Conservation (phyloP, 768 basidiomycete species). For the Boletus rex-veris region DNA sequence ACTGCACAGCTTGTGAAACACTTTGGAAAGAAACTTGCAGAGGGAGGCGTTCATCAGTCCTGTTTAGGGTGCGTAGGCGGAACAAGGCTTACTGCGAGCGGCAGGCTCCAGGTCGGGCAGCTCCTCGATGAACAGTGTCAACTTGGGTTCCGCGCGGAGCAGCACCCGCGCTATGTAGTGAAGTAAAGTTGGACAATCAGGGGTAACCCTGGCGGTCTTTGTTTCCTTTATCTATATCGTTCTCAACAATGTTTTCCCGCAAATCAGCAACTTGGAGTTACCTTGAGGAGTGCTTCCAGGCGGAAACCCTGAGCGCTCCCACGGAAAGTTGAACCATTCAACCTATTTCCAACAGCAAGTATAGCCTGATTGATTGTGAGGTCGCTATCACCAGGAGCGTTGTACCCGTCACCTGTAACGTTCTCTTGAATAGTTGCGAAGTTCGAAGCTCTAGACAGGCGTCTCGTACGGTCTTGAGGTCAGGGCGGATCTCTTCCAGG, state of each 20-base stretch:
- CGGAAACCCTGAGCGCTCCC: conserved; percentile 85
- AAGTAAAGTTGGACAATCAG: conserved; percentile 82
- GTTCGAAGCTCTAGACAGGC: conserved; percentile 67
- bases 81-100: conserved; percentile 55
- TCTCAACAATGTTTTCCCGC: background rate
- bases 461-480: conserved; percentile 67
- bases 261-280: conserved; percentile 25
- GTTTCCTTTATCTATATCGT: conserved; percentile 73
- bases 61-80: background rate
- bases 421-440: conserved; percentile 62
- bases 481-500: conserved; percentile 79
- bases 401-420: conserved; percentile 51
- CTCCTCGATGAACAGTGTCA: conserved; percentile 76
- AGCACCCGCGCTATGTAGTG: conserved; percentile 84
- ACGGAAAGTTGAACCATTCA: conserved; percentile 81
- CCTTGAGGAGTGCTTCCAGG: conserved; percentile 79
- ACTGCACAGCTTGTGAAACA: conserved; percentile 54
- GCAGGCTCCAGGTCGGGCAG: conserved; percentile 80
- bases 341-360: conserved; percentile 71
- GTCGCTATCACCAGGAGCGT: background rate
- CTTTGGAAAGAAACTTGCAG: conserved; percentile 69
- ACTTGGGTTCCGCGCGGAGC: conserved; percentile 57
- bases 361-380: conserved; percentile 47
- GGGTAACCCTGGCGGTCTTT: conserved; percentile 62
- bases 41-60: background rate